A percentile compares a stretch with the other conserved stretches of the same genome.
These are phyloP conservation scores for Coffea eugenioides DNA, from an alignment of 257 asterid genomes.

Conservation along the genomic window DNA sequence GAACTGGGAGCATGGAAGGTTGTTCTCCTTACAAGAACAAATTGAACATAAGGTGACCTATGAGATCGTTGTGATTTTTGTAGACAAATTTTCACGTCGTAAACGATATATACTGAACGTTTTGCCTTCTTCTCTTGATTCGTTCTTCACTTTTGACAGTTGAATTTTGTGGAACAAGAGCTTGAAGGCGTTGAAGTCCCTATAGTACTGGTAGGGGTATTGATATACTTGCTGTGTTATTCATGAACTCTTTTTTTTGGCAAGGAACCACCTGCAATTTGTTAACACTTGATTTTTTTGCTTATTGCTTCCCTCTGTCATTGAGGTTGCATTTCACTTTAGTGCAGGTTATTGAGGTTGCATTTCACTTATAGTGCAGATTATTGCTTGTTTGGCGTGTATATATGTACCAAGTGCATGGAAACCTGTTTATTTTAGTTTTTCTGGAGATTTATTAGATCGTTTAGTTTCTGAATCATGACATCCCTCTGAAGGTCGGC, in stretches of 20 bases:
- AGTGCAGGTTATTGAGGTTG: not conserved
- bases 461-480: conserved; percentile 12
- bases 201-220: conserved; percentile 59
- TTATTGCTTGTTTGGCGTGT: not conserved
- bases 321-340: not conserved
- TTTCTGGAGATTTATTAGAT: not conserved
- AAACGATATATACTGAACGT: not conserved
- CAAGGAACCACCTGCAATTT: not conserved
- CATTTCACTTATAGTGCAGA: not conserved
- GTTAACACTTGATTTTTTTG: not conserved
- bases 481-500: conserved; percentile 63
- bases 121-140: not conserved
- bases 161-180: conserved; percentile 68
- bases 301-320: not conserved
- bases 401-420: not conserved
- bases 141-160: conserved; percentile 38
- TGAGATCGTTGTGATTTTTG: conserved; percentile 11
- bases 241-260: not conserved
- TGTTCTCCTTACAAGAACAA: conserved; percentile 93
- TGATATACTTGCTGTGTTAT: not conserved
- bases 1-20: conserved; percentile 75
- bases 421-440: not conserved
- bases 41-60: conserved; percentile 69
- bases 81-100: not conserved
- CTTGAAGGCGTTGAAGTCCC: conserved; percentile 56